These are phyloP conservation scores for Boeremia exigua DNA, from an alignment of 2,329 filamentous ascomycete genomes.

Conservation along the genomic window DNA sequence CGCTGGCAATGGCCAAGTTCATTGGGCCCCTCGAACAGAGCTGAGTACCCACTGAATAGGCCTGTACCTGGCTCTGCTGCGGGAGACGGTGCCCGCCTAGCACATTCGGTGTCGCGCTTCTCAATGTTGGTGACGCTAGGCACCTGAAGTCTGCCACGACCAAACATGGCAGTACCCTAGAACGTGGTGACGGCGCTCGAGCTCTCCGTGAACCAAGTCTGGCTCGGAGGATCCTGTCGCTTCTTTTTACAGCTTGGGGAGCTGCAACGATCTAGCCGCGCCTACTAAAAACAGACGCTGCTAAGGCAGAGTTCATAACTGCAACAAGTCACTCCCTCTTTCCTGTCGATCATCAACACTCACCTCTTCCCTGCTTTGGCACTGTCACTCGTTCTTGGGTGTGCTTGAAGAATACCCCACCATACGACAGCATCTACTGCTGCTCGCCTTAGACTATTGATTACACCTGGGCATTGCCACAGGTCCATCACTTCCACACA, in stretches of 20 bases:
- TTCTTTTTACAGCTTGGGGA: slow-evolving; percentile 13
- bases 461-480: slow-evolving; percentile 1
- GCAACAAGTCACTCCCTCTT: slow-evolving; percentile 11
- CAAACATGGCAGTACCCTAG: slow-evolving; percentile 15
- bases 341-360: slow-evolving; percentile 1
- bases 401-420: slow-evolving; percentile 6
- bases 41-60: slow-evolving; percentile 12
- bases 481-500: not conserved
- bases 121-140: slow-evolving; percentile 17
- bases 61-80: slow-evolving; percentile 4
- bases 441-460: not conserved
- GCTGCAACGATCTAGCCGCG: slow-evolving; percentile 14
- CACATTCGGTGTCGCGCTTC: slow-evolving; percentile 9
- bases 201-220: slow-evolving; percentile 5
- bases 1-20: slow-evolving; percentile 6
- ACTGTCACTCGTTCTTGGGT: slow-evolving; percentile 12
- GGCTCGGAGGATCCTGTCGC: slow-evolving; percentile 12
- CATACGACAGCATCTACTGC: slow-evolving; percentile 1
- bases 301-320: slow-evolving; percentile 14
- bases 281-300: slow-evolving; percentile 18
- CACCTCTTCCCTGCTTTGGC: slow-evolving; percentile 6
- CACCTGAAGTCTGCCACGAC: slow-evolving; percentile 8
- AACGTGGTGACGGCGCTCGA: slow-evolving; percentile 13
- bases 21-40: not conserved
- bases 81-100: slow-evolving; percentile 6